A percentile compares a stretch with the other conserved stretches of the same genome.
Conservation (phyloP, 179 eudicot genomes). For the Beta macrorhiza region DNA sequence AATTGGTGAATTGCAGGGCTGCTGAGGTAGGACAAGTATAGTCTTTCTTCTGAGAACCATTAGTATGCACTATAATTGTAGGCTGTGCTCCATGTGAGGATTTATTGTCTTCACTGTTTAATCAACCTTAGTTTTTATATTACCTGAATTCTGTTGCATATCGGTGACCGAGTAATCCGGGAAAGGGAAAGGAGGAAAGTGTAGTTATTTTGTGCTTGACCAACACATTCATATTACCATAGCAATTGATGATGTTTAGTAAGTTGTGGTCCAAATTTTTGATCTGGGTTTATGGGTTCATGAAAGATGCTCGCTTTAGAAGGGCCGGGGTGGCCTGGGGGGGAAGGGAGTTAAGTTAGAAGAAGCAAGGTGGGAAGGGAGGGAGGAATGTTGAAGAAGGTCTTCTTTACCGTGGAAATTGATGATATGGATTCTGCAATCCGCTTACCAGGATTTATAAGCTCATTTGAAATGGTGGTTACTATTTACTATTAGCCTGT, state of each 20-base stretch:
- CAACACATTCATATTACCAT: neutral
- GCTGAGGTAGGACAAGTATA: neutral
- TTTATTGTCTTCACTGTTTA: neutral
- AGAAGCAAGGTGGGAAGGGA: neutral
- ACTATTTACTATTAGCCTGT: neutral
- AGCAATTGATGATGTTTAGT: neutral
- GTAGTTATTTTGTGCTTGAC: neutral
- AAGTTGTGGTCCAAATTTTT: neutral
- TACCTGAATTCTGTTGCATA: neutral
- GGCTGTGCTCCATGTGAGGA: neutral
- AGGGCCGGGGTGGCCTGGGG: neutral
- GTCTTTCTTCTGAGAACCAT: neutral
- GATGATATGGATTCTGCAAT: neutral
- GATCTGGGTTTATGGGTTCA: neutral
- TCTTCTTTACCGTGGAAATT: neutral
- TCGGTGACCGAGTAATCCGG: neutral
- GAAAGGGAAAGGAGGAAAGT: neutral
- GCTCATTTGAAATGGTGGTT: neutral
- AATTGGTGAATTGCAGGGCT: constrained; percentile 16
- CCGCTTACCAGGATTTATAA: neutral
- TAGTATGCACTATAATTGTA: neutral
- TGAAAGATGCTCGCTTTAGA: no score
- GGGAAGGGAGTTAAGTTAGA: no score
- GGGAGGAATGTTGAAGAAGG: neutral
- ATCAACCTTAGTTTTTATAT: neutral